Conservation (phyloP, 2,329 filamentous ascomycete genomes). For the Paecilomyces sp. region DNA sequence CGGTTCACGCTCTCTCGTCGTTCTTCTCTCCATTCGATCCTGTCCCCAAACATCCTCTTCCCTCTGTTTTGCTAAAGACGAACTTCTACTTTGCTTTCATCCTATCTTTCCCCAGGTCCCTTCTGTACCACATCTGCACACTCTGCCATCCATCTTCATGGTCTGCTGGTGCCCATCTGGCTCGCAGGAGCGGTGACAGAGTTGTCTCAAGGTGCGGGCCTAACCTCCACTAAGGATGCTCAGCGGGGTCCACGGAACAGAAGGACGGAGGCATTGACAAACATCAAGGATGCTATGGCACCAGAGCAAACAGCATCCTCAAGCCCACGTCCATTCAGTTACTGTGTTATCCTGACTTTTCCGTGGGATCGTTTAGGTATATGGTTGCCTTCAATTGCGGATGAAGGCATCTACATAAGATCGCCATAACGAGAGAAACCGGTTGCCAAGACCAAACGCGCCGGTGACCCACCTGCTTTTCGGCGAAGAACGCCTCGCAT, state of each 20-base stretch:
- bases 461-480: not conserved
- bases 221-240: not conserved
- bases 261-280: not conserved
- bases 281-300: not conserved
- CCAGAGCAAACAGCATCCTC: not conserved
- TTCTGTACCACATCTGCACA: not conserved
- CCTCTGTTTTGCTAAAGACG: not conserved
- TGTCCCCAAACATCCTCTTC: not conserved
- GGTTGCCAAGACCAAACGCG: not conserved
- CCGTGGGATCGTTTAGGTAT: not conserved
- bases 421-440: not conserved
- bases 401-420: not conserved
- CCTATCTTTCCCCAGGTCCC: not conserved
- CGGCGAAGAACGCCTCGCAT: not conserved
- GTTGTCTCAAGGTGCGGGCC: not conserved
- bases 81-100: not conserved
- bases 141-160: not conserved
- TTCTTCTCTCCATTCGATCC: not conserved
- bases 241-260: not conserved
- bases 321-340: not conserved
- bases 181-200: not conserved
- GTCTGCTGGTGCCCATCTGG: not conserved
- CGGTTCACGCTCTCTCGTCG: not conserved
- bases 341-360: not conserved
- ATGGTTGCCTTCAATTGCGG: not conserved